Base-by-base conservation (phyloP, 495 filamentous ascomycete genomes). In the Xylaria nigripes region DNA sequence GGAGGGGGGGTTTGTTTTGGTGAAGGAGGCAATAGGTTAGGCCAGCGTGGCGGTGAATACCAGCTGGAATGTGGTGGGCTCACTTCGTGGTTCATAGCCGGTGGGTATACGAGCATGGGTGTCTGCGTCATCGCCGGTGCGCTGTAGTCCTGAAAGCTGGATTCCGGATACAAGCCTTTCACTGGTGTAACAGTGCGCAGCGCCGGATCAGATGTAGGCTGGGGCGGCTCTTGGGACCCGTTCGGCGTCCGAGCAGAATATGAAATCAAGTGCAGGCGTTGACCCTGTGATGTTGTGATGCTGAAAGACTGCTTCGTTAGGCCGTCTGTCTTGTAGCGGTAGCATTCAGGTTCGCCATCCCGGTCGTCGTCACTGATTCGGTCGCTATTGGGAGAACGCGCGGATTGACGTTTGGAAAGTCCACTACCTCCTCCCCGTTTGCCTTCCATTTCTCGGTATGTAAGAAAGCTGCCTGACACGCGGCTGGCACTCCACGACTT, bases 261-360 rank as follows among this genome's bases (percentile, higher is more conserved):
- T 61, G 91, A 95, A 67, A 98, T 98, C 36, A 98, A 76, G 67
- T 98, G 93, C 5, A 98, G 80, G 61, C 97, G 95, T 56, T 96
- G 89, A 25, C 87, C 86, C 19, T 77, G 80, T 7, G 86, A 85
- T 2, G 92, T 97, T 3, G 92, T 95, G 66, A 98, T 97, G 74
- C 92, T 96, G 77, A 97, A 98, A 0, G 93, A 97, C 70, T 98
- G 93, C 76, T 98, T 98, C 90, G 96, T 95, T 32, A 98, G 74
- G 0, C 93, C 93, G 61, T 97, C 93, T 1, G 87, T 85, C 73
- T 98, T 98, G 71, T 98, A 98, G 50, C 92, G 81, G 67, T 97
- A 98, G 12, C 93, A 93, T 68, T 98, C 93, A 0, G 87, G 93
- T 32, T 91, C 93, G 41, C 89, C 88, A 27, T 92, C 89, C 58